Conservation (phyloP, 179 eudicot genomes). For the Silene noctiflora region DNA sequence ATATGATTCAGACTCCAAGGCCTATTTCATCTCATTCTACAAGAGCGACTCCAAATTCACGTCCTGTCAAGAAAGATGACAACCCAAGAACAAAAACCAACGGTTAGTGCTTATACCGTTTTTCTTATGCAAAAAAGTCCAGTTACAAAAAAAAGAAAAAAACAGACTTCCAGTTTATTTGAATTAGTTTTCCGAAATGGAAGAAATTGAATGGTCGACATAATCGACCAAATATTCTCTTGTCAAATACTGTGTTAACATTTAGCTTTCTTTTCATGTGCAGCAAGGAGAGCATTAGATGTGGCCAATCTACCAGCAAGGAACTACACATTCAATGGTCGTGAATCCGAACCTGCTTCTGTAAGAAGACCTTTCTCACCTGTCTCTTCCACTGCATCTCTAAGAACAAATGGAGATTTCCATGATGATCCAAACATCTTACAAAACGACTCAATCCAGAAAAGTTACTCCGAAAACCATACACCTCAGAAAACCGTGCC, state of each 20-base stretch:
- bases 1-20: slow-evolving; percentile 65
- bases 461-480: slow-evolving; percentile 32
- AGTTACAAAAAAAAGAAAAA: too few relatives aligned
- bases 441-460: slow-evolving; percentile 40
- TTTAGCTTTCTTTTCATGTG: slow-evolving; percentile 8
- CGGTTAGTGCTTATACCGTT: slow-evolving; percentile 40
- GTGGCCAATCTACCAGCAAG: slow-evolving; percentile 41
- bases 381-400: slow-evolving; percentile 63
- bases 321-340: slow-evolving; percentile 38
- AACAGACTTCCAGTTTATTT: background rate
- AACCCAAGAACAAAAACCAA: slow-evolving; percentile 40
- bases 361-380: slow-evolving; percentile 80
- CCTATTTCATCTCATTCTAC: slow-evolving; percentile 34
- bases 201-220: too few relatives aligned
- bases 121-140: background rate
- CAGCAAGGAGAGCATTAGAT: slow-evolving; percentile 61
- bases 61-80: slow-evolving; percentile 57
- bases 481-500: slow-evolving; percentile 22
- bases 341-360: slow-evolving; percentile 49
- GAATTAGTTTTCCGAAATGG: background rate
- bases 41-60: slow-evolving; percentile 63
- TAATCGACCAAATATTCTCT: background rate
- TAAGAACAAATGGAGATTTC: slow-evolving; percentile 47
- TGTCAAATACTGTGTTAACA: background rate
- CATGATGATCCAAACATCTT: slow-evolving; percentile 54